Conservation (phyloP, 192 early-diverging fungal genomes). For the Geosiphon pyriformis region DNA sequence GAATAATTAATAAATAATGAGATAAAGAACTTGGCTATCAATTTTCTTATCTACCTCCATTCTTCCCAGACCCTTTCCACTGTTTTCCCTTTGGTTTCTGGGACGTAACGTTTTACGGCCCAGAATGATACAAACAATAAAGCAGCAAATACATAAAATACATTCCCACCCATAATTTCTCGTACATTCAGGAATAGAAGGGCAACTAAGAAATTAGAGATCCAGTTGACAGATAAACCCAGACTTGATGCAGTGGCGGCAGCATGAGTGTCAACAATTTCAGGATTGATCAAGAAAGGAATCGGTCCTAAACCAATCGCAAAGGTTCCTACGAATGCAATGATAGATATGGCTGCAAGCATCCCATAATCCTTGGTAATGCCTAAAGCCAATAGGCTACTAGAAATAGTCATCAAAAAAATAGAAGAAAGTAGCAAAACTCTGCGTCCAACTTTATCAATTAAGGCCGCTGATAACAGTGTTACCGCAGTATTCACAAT, state of each 20-base stretch:
- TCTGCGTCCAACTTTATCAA: constrained; percentile 73
- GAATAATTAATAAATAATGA: too few species aligned
- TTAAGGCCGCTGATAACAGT: constrained; percentile 59
- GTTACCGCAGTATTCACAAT: constrained; percentile 72
- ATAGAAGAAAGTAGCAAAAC: constrained; percentile 60
- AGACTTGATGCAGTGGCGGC: constrained; percentile 60
- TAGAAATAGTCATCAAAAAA: constrained; percentile 51
- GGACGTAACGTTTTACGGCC: constrained; percentile 49
- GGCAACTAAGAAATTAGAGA: constrained; percentile 60
- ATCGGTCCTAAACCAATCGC: constrained; percentile 80
- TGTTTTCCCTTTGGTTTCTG: constrained; percentile 65
- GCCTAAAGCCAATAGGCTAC: constrained; percentile 55
- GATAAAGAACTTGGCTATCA: too few species aligned
- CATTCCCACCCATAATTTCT: constrained; percentile 45
- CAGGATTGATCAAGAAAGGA: constrained; percentile 71
- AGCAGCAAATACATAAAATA: constrained; percentile 60
- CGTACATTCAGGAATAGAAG: constrained; percentile 54
- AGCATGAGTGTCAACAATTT: constrained; percentile 65
- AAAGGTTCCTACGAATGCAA: constrained; percentile 75
- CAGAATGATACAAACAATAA: constrained; percentile 39
- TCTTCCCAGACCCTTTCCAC: constrained; percentile 45
- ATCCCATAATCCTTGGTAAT: constrained; percentile 47
- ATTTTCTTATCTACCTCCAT: too few species aligned
- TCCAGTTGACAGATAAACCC: constrained; percentile 60
- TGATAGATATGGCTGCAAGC: constrained; percentile 58